Conservation (phyloP, 805 yeast genomes). For the Candida rishiriensis region DNA sequence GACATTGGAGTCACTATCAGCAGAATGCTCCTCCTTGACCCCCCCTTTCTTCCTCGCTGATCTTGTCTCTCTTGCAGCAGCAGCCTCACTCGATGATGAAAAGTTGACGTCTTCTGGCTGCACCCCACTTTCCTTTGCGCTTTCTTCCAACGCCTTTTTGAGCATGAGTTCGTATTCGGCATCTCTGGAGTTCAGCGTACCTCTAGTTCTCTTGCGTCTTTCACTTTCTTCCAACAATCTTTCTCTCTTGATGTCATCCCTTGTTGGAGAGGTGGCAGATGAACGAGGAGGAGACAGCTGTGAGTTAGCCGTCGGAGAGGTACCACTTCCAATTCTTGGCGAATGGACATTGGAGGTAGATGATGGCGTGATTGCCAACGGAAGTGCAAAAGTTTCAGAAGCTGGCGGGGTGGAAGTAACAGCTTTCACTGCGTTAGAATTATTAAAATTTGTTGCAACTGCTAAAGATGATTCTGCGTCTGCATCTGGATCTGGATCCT, state of each 20-base stretch:
- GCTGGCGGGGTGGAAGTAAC: no score
- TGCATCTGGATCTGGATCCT: no score
- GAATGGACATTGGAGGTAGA: background rate
- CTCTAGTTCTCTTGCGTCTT: constrained; percentile 23
- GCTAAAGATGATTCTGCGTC: background rate
- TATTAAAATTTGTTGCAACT: background rate
- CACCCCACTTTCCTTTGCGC: constrained; percentile 47
- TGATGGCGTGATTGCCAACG: no score
- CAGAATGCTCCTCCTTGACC: constrained; percentile 17
- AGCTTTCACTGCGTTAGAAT: no score
- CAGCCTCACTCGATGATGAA: constrained; percentile 25
- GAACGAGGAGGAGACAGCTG: constrained; percentile 1
- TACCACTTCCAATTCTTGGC: constrained; percentile 4
- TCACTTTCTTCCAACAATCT: constrained; percentile 14
- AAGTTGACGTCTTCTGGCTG: constrained; percentile 33
- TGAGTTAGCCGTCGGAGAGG: background rate
- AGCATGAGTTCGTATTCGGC: constrained; percentile 33
- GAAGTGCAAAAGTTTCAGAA: no score
- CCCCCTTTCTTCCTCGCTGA: constrained; percentile 17
- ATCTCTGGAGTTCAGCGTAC: constrained; percentile 24
- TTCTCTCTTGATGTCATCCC: constrained; percentile 11
- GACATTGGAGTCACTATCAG: constrained; percentile 12
- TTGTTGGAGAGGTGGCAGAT: constrained; percentile 5
- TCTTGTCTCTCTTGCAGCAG: constrained; percentile 23
- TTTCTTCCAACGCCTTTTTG: constrained; percentile 49